These are phyloP conservation scores for Mycotypha africana DNA, from an alignment of 371 early-diverging fungal genomes.

Conservation along the genomic window DNA sequence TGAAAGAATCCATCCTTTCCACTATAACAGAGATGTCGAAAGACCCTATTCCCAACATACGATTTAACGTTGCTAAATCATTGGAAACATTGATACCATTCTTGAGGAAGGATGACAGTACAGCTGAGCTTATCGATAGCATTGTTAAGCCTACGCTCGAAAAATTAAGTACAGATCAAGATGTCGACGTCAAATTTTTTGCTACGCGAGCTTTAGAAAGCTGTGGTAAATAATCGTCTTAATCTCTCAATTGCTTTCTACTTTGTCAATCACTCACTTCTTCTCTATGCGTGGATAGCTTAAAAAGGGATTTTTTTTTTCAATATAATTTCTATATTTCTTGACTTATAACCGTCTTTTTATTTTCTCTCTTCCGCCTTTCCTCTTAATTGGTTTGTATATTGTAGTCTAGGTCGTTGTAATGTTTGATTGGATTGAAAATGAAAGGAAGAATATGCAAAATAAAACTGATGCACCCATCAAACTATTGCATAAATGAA, in stretches of 20 bases:
- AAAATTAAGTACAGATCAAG: slow-evolving; percentile 83
- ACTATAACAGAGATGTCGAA: slow-evolving; percentile 76
- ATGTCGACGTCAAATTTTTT: slow-evolving; percentile 92
- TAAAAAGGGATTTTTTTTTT: neutral
- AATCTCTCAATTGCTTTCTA: no score
- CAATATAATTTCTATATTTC: neutral
- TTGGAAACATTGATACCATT: slow-evolving; percentile 83
- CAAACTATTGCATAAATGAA: no score
- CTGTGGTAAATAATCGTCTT: slow-evolving; percentile 26
- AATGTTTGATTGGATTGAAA: no score
- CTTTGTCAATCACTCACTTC: no score
- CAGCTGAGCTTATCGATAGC: slow-evolving; percentile 52
- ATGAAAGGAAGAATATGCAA: no score
- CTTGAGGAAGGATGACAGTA: slow-evolving; percentile 64
- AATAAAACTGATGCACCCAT: no score
- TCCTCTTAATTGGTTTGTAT: no score
- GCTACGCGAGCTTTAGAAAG: slow-evolving; percentile 75
- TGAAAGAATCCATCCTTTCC: slow-evolving; percentile 87
- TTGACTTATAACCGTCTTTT: neutral
- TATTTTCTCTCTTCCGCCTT: neutral
- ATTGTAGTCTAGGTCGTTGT: no score
- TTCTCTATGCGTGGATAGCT: neutral
- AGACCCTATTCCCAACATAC: slow-evolving; percentile 98
- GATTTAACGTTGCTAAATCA: slow-evolving; percentile 97
- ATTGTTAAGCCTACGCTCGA: slow-evolving; percentile 77